phyloP scores from a whole-genome alignment of 768 basidiomycete species.

The Mycena polygramma region DNA sequence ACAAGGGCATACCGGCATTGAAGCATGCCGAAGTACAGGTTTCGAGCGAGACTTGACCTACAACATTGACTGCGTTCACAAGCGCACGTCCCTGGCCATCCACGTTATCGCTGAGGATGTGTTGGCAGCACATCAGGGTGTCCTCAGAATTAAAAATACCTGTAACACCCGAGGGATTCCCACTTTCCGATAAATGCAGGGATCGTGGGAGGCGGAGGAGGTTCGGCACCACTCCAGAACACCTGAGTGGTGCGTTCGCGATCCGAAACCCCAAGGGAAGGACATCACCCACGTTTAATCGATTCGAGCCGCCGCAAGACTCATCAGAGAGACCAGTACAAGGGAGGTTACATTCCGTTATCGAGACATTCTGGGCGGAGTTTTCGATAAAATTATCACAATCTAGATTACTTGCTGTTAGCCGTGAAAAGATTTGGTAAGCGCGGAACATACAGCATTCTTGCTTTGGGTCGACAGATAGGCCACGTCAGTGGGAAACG shows the following conservation, averaged over 20 bases:
- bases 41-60: constrained; percentile 63
- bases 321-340: constrained; percentile 73
- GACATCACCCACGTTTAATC: constrained; percentile 59
- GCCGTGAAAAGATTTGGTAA: constrained; percentile 13
- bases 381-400: constrained; percentile 70
- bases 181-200: constrained; percentile 71
- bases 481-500: constrained; percentile 41
- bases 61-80: constrained; percentile 43
- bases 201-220: constrained; percentile 68
- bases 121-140: constrained; percentile 43
- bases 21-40: constrained; percentile 75
- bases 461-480: constrained; percentile 22
- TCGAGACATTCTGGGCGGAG: constrained; percentile 58
- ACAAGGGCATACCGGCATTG: constrained; percentile 53
- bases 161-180: constrained; percentile 82
- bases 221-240: constrained; percentile 71
- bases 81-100: constrained; percentile 58
- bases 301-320: constrained; percentile 70
- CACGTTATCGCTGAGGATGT: constrained; percentile 58
- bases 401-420: constrained; percentile 53
- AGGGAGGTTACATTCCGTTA: constrained; percentile 69
- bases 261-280: no score
- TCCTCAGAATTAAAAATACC: constrained; percentile 53
- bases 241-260: constrained; percentile 38
- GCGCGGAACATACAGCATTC: constrained; percentile 67